A percentile compares a stretch with the other conserved stretches of the same genome.
Conservation (phyloP, 2,329 filamentous ascomycete genomes). For the Pseudovirgaria hyperparasitica region DNA sequence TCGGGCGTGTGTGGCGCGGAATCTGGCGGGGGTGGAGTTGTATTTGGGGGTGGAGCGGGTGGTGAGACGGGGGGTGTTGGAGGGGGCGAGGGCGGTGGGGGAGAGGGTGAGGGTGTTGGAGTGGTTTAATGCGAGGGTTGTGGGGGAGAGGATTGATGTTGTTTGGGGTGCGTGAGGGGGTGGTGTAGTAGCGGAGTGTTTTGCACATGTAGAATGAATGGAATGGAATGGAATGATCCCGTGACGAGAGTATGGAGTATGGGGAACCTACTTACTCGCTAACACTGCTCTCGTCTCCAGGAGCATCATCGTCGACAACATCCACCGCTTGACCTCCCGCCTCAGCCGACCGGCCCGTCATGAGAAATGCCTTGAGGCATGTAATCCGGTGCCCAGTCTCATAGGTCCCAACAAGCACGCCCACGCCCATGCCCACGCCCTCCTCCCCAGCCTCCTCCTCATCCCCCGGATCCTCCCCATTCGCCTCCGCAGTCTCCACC, state of each 20-base stretch:
- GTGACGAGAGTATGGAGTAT: no score
- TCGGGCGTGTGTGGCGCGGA: constrained; percentile 19
- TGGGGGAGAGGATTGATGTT: constrained; percentile 35
- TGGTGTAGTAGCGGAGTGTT: no score
- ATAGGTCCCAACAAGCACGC: constrained; percentile 60
- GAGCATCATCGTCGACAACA: constrained; percentile 5
- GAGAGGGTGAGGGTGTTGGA: constrained; percentile 38
- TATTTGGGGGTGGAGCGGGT: constrained; percentile 25
- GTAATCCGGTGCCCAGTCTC: constrained; percentile 84
- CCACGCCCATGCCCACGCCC: constrained; percentile 36
- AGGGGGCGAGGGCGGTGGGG: constrained; percentile 28
- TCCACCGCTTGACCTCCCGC: constrained; percentile 11
- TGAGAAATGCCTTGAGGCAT: constrained; percentile 73
- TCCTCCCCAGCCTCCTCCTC: constrained; percentile 4
- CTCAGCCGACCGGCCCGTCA: constrained; percentile 42
- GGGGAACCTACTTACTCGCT: constrained; percentile 7
- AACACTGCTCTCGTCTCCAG: constrained; percentile 8
- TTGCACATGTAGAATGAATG: no score
- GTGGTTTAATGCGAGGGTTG: constrained; percentile 44
- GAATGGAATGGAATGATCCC: no score
- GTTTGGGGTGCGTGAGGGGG: no score
- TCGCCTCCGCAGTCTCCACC: constrained; percentile 3
- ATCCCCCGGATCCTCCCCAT: not conserved
- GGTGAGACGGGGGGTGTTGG: constrained; percentile 30
- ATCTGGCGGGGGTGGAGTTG: constrained; percentile 17